Conservation (phyloP, 1,139 yeast genomes). For the Debaryomyces robertsiae region DNA sequence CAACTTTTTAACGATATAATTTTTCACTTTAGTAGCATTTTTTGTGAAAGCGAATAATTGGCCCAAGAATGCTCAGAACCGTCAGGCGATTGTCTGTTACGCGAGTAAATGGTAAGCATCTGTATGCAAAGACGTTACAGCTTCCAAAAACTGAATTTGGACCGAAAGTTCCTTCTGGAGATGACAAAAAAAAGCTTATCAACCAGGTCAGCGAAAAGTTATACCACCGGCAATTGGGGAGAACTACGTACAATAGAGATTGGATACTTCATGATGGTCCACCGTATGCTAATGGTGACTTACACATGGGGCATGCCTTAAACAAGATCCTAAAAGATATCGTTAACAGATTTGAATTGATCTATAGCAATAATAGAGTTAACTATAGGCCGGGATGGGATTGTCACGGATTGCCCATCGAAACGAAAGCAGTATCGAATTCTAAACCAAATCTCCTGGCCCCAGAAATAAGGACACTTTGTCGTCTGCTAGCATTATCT, state of each 20-base stretch:
- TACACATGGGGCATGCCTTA: conserved; percentile 92
- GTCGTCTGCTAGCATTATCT: conserved; percentile 65
- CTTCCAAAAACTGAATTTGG: conserved; percentile 46
- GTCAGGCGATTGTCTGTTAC: conserved; percentile 5
- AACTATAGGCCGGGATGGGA: conserved; percentile 95
- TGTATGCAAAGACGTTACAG: conserved; percentile 38
- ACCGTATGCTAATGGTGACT: conserved; percentile 94
- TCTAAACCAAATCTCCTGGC: conserved; percentile 34
- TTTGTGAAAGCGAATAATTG: not conserved
- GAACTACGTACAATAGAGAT: conserved; percentile 27
- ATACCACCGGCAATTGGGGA: conserved; percentile 37
- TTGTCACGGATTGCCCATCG: conserved; percentile 97
- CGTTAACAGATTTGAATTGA: conserved; percentile 68
- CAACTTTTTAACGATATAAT: conserved; percentile 5
- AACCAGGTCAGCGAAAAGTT: conserved; percentile 31
- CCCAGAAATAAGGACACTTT: conserved; percentile 60
- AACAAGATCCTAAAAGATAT: conserved; percentile 89
- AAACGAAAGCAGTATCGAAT: conserved; percentile 70
- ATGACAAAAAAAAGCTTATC: conserved; percentile 27
- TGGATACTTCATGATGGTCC: conserved; percentile 95
- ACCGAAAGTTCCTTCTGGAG: conserved; percentile 43
- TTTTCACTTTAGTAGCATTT: conserved; percentile 1
- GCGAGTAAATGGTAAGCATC: conserved; percentile 9
- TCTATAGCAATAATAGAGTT: conserved; percentile 58
- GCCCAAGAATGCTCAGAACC: conserved; percentile 6